Evolutionary conservation across 164 flowering plant genomes (phyloP), one percentile per base, ranked within the genome.

Genomic region (Cinnamomum chago): DNA sequence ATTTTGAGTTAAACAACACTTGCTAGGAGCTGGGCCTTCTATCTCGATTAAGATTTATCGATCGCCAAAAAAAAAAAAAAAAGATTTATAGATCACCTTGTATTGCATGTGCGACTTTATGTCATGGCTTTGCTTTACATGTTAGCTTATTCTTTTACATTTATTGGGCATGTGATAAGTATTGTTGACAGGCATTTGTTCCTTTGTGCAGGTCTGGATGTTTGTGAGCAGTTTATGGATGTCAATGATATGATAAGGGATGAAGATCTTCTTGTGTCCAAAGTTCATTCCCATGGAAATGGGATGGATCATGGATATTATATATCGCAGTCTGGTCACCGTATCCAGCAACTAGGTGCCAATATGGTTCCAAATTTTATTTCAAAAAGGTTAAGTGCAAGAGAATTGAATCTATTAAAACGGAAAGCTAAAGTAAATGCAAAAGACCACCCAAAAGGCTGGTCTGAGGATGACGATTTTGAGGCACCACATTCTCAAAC

Each of bases 151-250:
- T 68, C 24, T 68, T 68, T 52, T 47, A 9, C 2, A 20, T 40
- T 25, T 40, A n/a, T 6, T 68, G 17, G 55, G 24, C 27, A 13
- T 68, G 55, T n/a, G 28, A 11, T 47, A 18, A 4, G 24, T 40
- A 18, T 40, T 68, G 20, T 18, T 68, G 5, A 68, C 3, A 68
- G 18, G 27, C 18, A 67, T 47, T n/a, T n/a, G 24, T 20, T 47
- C 25, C 24, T 2, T 33, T 14, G n/a, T 73, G 35, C 90, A 95
- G 98, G 99, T 73, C 82, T 94, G 81, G 98, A 94, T 84, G 82
- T 90, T 23, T 95, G 95, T 78, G 99, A 95, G 85, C 92, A 90
- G 84, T 96, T 96, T 79, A 92, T 96, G 95, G 99, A 96, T 88
- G 92, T 96, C 73, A 92, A 80, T 87, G 99, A 96, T 75, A 82